phyloP scores from a whole-genome alignment of 257 asterid species.

The Eustoma russellianum region DNA sequence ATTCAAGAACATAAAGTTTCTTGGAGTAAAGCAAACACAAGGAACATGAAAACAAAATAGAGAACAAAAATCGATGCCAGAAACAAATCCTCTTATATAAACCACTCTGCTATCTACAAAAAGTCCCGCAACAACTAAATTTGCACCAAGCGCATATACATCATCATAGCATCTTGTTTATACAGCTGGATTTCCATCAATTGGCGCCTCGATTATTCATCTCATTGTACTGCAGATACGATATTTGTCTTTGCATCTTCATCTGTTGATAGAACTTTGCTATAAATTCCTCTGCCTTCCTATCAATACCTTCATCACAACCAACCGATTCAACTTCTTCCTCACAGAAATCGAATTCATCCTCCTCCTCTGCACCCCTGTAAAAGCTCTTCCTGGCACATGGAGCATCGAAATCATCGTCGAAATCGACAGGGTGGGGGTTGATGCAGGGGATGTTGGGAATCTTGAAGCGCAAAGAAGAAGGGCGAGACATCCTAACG shows the following conservation, averaged over 20 bases:
- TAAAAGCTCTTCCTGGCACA: slow-evolving; percentile 9
- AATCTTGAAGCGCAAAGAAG: slow-evolving; percentile 61
- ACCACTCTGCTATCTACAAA: too few relatives aligned
- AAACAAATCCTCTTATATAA: too few relatives aligned
- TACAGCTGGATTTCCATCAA: neutral
- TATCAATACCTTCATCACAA: slow-evolving; percentile 49
- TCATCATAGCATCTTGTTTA: too few relatives aligned
- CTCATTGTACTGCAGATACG: slow-evolving; percentile 21
- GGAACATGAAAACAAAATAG: too few relatives aligned
- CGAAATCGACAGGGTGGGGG: slow-evolving; percentile 49
- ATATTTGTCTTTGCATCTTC: slow-evolving; percentile 54
- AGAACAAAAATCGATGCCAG: too few relatives aligned
- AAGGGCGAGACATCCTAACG: slow-evolving; percentile 64
- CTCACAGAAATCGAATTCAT: neutral
- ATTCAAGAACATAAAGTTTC: too few relatives aligned
- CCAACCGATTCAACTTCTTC: neutral
- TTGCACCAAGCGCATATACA: too few relatives aligned
- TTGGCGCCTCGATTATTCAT: slow-evolving; percentile 17
- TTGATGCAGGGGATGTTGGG: slow-evolving; percentile 70
- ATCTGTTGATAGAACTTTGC: slow-evolving; percentile 60
- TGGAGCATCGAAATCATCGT: slow-evolving; percentile 37
- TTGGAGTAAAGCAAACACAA: too few relatives aligned
- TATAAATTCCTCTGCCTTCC: slow-evolving; percentile 71
- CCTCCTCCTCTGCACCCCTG: slow-evolving; percentile 6
- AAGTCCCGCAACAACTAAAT: too few relatives aligned